Conservation (phyloP, 805 yeast species). For the Cyberlindnera mississippiensis region DNA sequence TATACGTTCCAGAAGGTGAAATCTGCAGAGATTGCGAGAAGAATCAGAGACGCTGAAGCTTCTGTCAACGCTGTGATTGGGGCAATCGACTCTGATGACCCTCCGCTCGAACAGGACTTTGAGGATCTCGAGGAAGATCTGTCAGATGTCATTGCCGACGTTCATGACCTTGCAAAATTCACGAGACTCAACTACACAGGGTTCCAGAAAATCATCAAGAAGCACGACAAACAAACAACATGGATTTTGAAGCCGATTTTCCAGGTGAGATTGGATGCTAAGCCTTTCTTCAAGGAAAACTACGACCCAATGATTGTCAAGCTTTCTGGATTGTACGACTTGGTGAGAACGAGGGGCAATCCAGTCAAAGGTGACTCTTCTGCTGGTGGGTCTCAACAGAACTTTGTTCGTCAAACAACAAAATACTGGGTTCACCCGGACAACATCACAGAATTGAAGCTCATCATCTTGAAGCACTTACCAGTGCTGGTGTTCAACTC, state of each 20-base stretch:
- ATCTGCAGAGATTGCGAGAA: slow-evolving; percentile 76
- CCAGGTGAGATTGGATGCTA: slow-evolving; percentile 87
- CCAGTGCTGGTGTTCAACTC: slow-evolving; percentile 97
- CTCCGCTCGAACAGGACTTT: slow-evolving; percentile 62
- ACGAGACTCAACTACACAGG: slow-evolving; percentile 94
- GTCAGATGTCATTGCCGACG: slow-evolving; percentile 91
- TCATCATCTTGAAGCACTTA: slow-evolving; percentile 86
- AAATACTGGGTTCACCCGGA: slow-evolving; percentile 99
- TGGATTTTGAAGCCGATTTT: slow-evolving; percentile 85
- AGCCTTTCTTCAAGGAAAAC: slow-evolving; percentile 94
- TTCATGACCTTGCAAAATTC: slow-evolving; percentile 93
- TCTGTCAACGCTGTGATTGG: slow-evolving; percentile 65
- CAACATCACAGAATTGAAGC: slow-evolving; percentile 92
- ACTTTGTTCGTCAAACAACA: slow-evolving; percentile 97
- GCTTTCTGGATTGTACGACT: slow-evolving; percentile 81
- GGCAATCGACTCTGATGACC: slow-evolving; percentile 44
- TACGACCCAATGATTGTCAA: slow-evolving; percentile 87
- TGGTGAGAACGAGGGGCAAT: slow-evolving; percentile 93
- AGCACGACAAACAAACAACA: slow-evolving; percentile 88
- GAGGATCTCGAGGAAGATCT: slow-evolving; percentile 72
- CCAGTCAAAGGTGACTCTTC: slow-evolving; percentile 93
- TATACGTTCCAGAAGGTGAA: slow-evolving; percentile 88
- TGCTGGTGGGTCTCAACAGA: slow-evolving; percentile 98
- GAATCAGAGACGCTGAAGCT: slow-evolving; percentile 78
- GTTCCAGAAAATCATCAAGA: slow-evolving; percentile 92